Base-by-base conservation (phyloP, 352 stramenopile genomes). In the Pythium aphanidermatum region DNA sequence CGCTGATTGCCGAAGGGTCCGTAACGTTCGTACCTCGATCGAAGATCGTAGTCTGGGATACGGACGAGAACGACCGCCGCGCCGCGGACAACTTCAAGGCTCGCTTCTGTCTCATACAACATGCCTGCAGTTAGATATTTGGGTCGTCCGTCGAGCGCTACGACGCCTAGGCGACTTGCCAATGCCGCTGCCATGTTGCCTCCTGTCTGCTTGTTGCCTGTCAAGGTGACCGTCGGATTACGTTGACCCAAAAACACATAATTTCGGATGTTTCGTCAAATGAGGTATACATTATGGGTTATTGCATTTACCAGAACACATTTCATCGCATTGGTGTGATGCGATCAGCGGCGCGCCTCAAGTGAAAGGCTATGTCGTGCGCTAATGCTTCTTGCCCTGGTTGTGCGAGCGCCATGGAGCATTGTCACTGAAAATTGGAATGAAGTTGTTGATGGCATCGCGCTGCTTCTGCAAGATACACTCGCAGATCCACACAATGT, bases 401-500 rank as follows among this genome's bases (percentile, higher is more conserved):
- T 68, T 80, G 34, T 60, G 43, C 21, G 49, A 54, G 61, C 86
- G 83, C 96, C 96, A 99, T 16, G 95, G 92, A 36, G 93, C 84
- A 53, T 86, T 92, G 58, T 97, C 83, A 58, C 81, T 97, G 74
- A 99, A 99, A 55, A 99, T 96, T 48, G 93, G 95, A 39, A 99
- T 97, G 71, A 99, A 99, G 76, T 99, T 98, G 74, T 98, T 90
- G 70, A 99, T 99, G 50, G 97, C 92, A 55, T 99, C 96, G 60
- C 97, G 96, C 77, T 99, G 95, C 58, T 97, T 92, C 74, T 99
- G 96, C 35, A 99, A 81, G 58, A 99, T 98, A 68, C 96, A 99
- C 70, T 99, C 96, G 54, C 79, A 96, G 73, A 99, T 98, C 96
- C 96, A 99, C 43, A 99, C 95, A 46, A 99, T 83, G 74, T 99